These are phyloP conservation scores for Limnanthes douglasii DNA, from an alignment of 345 rosid species.

Conservation along the genomic window DNA sequence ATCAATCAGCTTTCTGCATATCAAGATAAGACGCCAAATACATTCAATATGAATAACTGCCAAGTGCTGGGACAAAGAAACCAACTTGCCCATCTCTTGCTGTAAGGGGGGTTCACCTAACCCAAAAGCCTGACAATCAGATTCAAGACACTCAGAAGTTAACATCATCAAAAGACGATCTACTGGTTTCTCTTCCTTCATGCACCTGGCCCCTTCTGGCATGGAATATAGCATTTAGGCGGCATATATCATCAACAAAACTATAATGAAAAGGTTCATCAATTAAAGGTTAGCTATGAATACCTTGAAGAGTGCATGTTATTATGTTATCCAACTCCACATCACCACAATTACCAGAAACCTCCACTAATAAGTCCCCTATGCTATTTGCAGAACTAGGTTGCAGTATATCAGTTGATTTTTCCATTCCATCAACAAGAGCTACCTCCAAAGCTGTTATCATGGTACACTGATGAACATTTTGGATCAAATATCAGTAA, in stretches of 20 bases:
- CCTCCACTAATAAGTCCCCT: slow-evolving; percentile 30
- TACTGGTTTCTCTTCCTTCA: slow-evolving; percentile 58
- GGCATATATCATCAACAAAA: slow-evolving; percentile 4
- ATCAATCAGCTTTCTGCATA: slow-evolving; percentile 45
- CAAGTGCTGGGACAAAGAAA: slow-evolving; percentile 65
- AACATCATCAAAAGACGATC: slow-evolving; percentile 49
- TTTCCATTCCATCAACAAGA: slow-evolving; percentile 45
- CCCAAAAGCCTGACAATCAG: slow-evolving; percentile 35
- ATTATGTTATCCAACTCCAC: slow-evolving; percentile 30
- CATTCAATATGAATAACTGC: slow-evolving; percentile 58
- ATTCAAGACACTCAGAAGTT: slow-evolving; percentile 49
- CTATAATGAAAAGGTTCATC: slow-evolving; percentile 1
- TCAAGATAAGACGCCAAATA: slow-evolving; percentile 38
- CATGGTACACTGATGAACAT: slow-evolving; percentile 35
- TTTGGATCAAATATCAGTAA: slow-evolving; percentile 7
- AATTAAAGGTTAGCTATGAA: slow-evolving; percentile 3
- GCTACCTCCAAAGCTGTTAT: slow-evolving; percentile 58
- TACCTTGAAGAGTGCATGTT: slow-evolving; percentile 68
- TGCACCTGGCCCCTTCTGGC: slow-evolving; percentile 43
- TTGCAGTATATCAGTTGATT: slow-evolving; percentile 22
- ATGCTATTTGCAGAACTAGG: slow-evolving; percentile 33
- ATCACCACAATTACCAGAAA: slow-evolving; percentile 22
- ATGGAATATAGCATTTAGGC: slow-evolving; percentile 7
- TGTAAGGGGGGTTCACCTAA: slow-evolving; percentile 18
- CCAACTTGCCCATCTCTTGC: slow-evolving; percentile 37